Percentiles rank a stretch among this genome's conserved stretches.
Evolutionary conservation across 208 protist genomes (phyloP).

Genomic region (Leptomonas pyrrhocoris): DNA sequence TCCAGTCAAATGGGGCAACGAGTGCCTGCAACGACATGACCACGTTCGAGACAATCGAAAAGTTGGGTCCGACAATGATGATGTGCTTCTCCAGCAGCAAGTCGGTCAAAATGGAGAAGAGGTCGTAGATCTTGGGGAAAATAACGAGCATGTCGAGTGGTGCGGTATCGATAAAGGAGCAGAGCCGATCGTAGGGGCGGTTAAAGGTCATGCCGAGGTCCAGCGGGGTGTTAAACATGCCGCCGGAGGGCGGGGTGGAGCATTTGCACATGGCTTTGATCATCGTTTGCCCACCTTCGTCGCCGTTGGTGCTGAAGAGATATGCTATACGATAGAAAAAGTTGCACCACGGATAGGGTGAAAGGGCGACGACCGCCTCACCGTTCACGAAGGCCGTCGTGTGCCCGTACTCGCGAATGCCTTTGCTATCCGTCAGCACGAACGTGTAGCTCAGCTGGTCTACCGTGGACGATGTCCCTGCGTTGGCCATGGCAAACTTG

Average conservation of each 20-base stretch:
- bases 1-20: constrained; percentile 84
- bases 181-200: constrained; percentile 77
- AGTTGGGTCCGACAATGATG: constrained; percentile 82
- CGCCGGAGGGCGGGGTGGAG: constrained; percentile 70
- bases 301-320: constrained; percentile 58
- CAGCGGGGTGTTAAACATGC: constrained; percentile 49
- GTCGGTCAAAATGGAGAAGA: constrained; percentile 72
- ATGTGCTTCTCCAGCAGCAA: constrained; percentile 80
- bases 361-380: constrained; percentile 66
- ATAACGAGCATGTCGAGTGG: constrained; percentile 65
- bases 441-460: constrained; percentile 75
- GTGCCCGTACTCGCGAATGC: constrained; percentile 79
- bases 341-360: constrained; percentile 81
- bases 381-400: constrained; percentile 67
- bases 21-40: constrained; percentile 84
- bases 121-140: constrained; percentile 62
- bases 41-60: constrained; percentile 73
- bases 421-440: constrained; percentile 75
- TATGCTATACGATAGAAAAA: constrained; percentile 75
- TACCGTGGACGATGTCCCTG: constrained; percentile 53
- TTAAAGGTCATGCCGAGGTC: constrained; percentile 52
- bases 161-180: constrained; percentile 83
- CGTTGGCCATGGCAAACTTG: constrained; percentile 66
- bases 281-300: constrained; percentile 40
- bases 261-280: constrained; percentile 51